Base-by-base conservation (phyloP, 2,329 filamentous ascomycete species). In the Aspergillus eucalypticola region DNA sequence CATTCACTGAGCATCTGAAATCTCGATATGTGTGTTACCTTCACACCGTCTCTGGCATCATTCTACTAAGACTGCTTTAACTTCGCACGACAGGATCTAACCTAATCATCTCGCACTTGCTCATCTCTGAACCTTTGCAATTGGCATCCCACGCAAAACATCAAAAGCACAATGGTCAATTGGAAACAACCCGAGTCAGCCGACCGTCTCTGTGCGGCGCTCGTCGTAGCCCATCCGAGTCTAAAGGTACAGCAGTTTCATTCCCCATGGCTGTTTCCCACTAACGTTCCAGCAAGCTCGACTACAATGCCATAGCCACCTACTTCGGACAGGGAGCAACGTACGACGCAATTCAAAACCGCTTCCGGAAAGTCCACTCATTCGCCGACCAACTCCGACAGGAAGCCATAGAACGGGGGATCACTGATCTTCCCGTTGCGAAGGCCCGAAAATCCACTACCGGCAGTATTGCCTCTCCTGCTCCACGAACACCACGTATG, bases 301-400 rank as follows among this genome's bases (percentile, higher is more conserved):
- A 84, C 59, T 77, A 78, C 65, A 67, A 66, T 2, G 69, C 72
- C 3, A 77, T 82, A 23, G 82, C 82, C 0, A 65, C 68, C 2
- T 69, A 80, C 54, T 84, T 79, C 63, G 80, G 79, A 1, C 64
- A 74, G 7, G 78, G 76, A 0, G 78, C 79, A 0, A 83, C 78
- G 0, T 82, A 82, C 69, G 73, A 83, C 60, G 71, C 81, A 0
- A 76, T 84, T 23, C 78, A 84, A 61, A 74, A 75, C 46, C 76
- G 75, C 2, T 76, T 84, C 38, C 78, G 80, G 46, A 75, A 73
- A 49, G 78, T 76, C 60, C 82, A 81, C 51, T 76, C 76, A 51
- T 52, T 71, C 1, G 79, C 81, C 0, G 67, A 71, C 0, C 62
- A 64, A 0, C 70, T 82, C 13, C 69, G 70, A 42, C 67, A 67